Evolutionary conservation across 768 basidiomycete species (phyloP).

Genomic region (Rhodosporidiobolus sp.): DNA sequence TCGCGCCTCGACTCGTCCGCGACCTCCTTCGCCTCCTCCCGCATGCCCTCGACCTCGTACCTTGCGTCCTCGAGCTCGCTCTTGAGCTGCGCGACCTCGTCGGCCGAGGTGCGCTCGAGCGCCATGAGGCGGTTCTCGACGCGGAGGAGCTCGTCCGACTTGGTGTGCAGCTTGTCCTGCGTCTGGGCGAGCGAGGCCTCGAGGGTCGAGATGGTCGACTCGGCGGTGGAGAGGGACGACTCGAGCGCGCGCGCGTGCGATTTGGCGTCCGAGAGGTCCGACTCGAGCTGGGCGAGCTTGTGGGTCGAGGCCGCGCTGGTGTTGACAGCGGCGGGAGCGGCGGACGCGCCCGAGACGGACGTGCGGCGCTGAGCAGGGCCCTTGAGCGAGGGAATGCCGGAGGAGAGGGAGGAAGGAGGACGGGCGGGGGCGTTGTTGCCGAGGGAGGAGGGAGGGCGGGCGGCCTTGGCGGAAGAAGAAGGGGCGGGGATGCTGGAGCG

Average conservation of each 20-base stretch:
- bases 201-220: conserved; percentile 4
- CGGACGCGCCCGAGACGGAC: background rate
- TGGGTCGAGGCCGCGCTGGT: background rate
- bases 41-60: conserved; percentile 17
- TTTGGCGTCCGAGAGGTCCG: conserved; percentile 1
- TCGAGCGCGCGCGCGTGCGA: background rate
- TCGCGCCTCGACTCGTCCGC: conserved; percentile 1
- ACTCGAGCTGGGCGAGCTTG: conserved; percentile 17
- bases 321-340: background rate
- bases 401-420: conserved; percentile 19
- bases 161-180: conserved; percentile 2
- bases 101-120: conserved; percentile 8
- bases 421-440: background rate
- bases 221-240: background rate
- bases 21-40: conserved; percentile 5
- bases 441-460: conserved; percentile 15
- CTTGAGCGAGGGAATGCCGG: conserved; percentile 12
- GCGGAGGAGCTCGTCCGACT: conserved; percentile 13
- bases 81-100: background rate
- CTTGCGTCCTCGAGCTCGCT: conserved; percentile 12
- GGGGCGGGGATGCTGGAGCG: background rate
- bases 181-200: background rate
- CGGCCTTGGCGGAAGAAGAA: background rate
- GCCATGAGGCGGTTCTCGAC: conserved; percentile 24
- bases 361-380: background rate